Base-by-base conservation (phyloP, 2,329 filamentous ascomycete genomes). In the Cladosporium cucumerinum region DNA sequence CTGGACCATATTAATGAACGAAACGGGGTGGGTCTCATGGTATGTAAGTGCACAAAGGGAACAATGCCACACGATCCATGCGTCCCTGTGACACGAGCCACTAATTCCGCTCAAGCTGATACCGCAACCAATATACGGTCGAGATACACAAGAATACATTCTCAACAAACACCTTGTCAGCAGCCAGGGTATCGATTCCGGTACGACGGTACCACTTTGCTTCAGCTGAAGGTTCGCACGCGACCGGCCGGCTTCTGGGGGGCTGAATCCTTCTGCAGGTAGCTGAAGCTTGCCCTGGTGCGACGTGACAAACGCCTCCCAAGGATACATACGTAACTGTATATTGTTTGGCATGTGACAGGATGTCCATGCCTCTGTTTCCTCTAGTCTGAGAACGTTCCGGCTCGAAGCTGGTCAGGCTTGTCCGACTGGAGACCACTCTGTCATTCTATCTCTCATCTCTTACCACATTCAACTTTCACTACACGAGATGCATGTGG, bases 401-500 rank as follows among this genome's bases (percentile, higher is more conserved):
- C 39, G 12, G 8, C 39, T 46, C 39, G 39, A 46, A 46, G 39
- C 39, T 12, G 10, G 8, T 21, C 4, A n/a, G 39, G 10, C 3
- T 21, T 8, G n/a, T 46, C 12, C n/a, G 39, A 46, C 8, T 46
- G 7, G 3, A 46, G 2, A 5, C 39, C 39, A 3, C n/a, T 21
- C n/a, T 46, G 39, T 23, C n/a, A 11, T 11, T 46, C 21, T 18
- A 4, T 43, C 39, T 2, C n/a, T 46, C 39, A 23, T n/a, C 39
- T 46, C n/a, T 0, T 21, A 46, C n/a, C 39, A 23, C n/a, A 12
- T 4, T 21, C 39, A 23, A 4, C n/a, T 46, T 12, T 6, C 8
- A 21, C n/a, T 18, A 28, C 25, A 28, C 25, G 28, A 43, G 3
- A 71, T 71, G 69, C 69, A 67, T 30, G 34, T 70, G 8, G 66